Percentiles rank a stretch among this genome's conserved stretches.
Evolutionary conservation across 768 basidiomycete genomes (phyloP).

Genomic region (Rhizopogon sp.): DNA sequence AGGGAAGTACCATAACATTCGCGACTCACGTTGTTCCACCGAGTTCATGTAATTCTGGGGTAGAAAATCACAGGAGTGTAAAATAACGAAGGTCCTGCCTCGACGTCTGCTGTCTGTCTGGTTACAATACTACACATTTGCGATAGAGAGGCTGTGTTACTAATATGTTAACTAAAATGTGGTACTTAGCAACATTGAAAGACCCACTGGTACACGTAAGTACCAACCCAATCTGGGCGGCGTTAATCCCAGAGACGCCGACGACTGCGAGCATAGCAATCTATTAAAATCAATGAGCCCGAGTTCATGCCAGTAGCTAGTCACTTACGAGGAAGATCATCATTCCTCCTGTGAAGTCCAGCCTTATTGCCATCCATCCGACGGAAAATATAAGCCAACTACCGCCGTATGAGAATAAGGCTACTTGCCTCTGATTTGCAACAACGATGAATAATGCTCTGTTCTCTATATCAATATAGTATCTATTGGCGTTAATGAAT

Average conservation of each 20-base stretch:
- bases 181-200: background rate
- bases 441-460: slow-evolving; percentile 63
- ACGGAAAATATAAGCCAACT: background rate
- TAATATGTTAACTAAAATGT: background rate
- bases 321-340: slow-evolving; percentile 47
- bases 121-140: slow-evolving; percentile 52
- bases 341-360: slow-evolving; percentile 64
- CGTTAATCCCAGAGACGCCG: slow-evolving; percentile 49
- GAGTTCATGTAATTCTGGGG: slow-evolving; percentile 62
- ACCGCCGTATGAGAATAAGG: background rate
- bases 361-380: slow-evolving; percentile 66
- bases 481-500: slow-evolving; percentile 61
- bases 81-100: slow-evolving; percentile 31
- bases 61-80: background rate
- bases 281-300: slow-evolving; percentile 19
- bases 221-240: slow-evolving; percentile 20
- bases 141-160: slow-evolving; percentile 39
- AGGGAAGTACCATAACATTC: background rate
- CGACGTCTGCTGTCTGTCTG: slow-evolving; percentile 60
- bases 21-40: slow-evolving; percentile 46
- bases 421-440: slow-evolving; percentile 54
- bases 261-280: slow-evolving; percentile 64
- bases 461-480: slow-evolving; percentile 70
- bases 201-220: slow-evolving; percentile 57
- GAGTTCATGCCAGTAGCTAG: too few relatives aligned